Conservation (phyloP, 192 early-diverging fungal genomes). For the Backusella westeae region DNA sequence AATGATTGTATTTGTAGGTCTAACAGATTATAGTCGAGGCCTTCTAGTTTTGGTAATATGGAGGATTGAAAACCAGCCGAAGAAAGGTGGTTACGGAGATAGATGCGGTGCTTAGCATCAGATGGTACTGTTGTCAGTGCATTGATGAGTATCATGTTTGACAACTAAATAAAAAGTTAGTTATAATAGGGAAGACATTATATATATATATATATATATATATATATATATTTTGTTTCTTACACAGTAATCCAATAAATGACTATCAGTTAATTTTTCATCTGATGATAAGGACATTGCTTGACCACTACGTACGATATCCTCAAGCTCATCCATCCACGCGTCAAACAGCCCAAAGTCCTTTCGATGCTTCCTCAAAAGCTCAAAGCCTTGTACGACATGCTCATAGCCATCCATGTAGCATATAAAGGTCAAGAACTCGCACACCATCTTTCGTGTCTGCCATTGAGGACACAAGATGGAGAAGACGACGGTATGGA, state of each 20-base stretch:
- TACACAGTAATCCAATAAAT: slow-evolving; percentile 73
- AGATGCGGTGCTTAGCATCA: slow-evolving; percentile 70
- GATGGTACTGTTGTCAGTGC: slow-evolving; percentile 66
- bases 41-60: slow-evolving; percentile 56
- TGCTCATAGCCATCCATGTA: slow-evolving; percentile 72
- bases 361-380: slow-evolving; percentile 61
- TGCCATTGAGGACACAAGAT: slow-evolving; percentile 71
- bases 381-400: slow-evolving; percentile 72
- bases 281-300: slow-evolving; percentile 63
- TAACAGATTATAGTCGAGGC: slow-evolving; percentile 42
- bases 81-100: slow-evolving; percentile 69
- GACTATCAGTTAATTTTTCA: slow-evolving; percentile 56
- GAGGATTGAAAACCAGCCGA: slow-evolving; percentile 59
- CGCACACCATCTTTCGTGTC: slow-evolving; percentile 68
- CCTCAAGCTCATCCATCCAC: slow-evolving; percentile 70
- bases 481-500: slow-evolving; percentile 71
- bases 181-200: too few relatives aligned
- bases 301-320: slow-evolving; percentile 68
- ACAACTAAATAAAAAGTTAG: slow-evolving; percentile 44
- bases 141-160: slow-evolving; percentile 77
- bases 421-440: slow-evolving; percentile 73
- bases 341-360: slow-evolving; percentile 65
- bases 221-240: background rate
- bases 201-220: too few relatives aligned
- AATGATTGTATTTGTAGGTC: slow-evolving; percentile 29